phyloP scores from a whole-genome alignment of 805 yeast genomes.

The Kuraishia ogatae region DNA sequence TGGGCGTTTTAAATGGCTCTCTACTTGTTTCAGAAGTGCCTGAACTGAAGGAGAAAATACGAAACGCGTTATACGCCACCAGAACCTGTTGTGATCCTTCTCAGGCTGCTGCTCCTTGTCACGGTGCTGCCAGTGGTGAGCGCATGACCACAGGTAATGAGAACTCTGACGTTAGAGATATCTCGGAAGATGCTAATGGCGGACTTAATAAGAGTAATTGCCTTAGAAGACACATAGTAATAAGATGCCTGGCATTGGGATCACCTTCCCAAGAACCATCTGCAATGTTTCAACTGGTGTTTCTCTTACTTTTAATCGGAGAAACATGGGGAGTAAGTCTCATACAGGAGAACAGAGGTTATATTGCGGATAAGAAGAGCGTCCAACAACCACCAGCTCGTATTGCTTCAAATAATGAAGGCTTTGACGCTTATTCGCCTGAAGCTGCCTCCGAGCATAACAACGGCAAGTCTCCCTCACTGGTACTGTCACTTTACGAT shows the following conservation, averaged over 20 bases:
- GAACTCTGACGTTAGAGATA: no score
- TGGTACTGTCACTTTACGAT: conserved; percentile 13
- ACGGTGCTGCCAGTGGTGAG: no score
- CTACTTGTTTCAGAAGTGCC: neutral
- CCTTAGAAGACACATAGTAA: neutral
- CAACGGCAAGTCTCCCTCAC: no score
- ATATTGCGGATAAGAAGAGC: no score
- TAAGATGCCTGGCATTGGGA: conserved; percentile 3
- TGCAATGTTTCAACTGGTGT: conserved; percentile 20
- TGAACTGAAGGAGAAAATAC: neutral
- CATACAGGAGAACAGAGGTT: neutral
- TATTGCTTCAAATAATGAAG: no score
- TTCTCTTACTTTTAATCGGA: conserved; percentile 7
- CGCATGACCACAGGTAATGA: no score
- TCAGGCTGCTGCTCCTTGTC: neutral
- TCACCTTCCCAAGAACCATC: neutral
- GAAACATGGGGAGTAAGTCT: neutral
- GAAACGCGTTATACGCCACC: neutral
- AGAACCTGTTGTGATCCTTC: neutral
- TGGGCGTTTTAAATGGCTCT: neutral
- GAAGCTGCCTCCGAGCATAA: no score
- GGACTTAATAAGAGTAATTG: neutral
- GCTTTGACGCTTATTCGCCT: no score
- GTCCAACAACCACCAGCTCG: no score
- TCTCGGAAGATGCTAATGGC: neutral